Evolutionary conservation across 208 protist genomes (phyloP).

Genomic region (Vickermania spadyakhi): DNA sequence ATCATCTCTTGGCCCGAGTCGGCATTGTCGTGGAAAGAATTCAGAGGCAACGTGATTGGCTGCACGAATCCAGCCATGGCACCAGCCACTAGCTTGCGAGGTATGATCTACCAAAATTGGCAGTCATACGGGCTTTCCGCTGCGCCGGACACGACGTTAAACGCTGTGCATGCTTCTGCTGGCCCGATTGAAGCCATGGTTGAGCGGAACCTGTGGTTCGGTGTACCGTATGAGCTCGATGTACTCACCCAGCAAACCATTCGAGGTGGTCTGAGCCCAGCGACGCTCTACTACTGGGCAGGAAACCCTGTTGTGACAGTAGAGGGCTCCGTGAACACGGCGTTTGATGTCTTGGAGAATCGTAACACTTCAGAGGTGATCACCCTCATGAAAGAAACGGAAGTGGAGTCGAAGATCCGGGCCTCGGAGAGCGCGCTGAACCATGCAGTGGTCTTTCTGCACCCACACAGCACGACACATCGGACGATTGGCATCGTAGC

Average conservation of each 20-base stretch:
- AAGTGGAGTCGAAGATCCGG: constrained; percentile 13
- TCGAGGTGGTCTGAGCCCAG: constrained; percentile 24
- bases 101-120: constrained; percentile 40
- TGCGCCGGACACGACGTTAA: constrained; percentile 47
- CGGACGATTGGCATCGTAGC: constrained; percentile 17
- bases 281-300: constrained; percentile 19
- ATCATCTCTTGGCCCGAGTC: constrained; percentile 51
- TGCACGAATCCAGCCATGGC: constrained; percentile 35
- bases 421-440: constrained; percentile 17
- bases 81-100: constrained; percentile 26
- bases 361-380: constrained; percentile 32
- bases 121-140: constrained; percentile 30
- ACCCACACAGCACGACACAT: constrained; percentile 26
- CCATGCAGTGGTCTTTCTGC: constrained; percentile 47
- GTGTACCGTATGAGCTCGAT: constrained; percentile 17
- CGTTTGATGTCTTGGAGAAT: constrained; percentile 30
- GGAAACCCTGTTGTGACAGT: constrained; percentile 21
- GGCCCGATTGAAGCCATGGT: constrained; percentile 45
- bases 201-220: constrained; percentile 52
- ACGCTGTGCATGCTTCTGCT: constrained; percentile 56
- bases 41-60: constrained; percentile 44
- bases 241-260: constrained; percentile 18
- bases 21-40: constrained; percentile 26
- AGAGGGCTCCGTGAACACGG: neutral
- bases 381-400: constrained; percentile 16